These are phyloP conservation scores for Ogataea trehaloabstinens DNA, from an alignment of 805 yeast species.

Conservation along the genomic window DNA sequence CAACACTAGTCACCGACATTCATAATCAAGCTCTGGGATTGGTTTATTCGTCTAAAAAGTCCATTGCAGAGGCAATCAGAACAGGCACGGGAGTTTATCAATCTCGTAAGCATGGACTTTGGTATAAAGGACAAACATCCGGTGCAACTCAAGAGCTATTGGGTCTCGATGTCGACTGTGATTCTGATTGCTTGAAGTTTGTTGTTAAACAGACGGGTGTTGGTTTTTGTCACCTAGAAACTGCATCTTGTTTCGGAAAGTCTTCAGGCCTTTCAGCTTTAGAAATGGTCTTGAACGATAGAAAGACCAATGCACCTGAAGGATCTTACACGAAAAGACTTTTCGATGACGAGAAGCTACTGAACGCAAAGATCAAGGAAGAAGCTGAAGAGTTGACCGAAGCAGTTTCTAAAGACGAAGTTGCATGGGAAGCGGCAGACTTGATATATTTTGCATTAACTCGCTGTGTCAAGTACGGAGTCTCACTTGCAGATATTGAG, in stretches of 20 bases:
- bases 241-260: conserved; percentile 77
- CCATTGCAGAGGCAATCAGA: conserved; percentile 77
- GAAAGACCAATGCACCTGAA: conserved; percentile 71
- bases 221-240: conserved; percentile 90
- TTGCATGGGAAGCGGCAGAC: conserved; percentile 98
- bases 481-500: conserved; percentile 77
- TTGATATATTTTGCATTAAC: conserved; percentile 57
- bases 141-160: conserved; percentile 87
- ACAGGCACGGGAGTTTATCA: conserved; percentile 89
- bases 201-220: conserved; percentile 80
- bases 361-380: conserved; percentile 87
- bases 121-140: conserved; percentile 96
- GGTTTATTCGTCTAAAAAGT: conserved; percentile 84
- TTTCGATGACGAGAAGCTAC: conserved; percentile 70
- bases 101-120: conserved; percentile 86
- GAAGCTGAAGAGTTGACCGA: conserved; percentile 95
- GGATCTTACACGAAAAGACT: conserved; percentile 94
- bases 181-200: conserved; percentile 85
- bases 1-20: conserved; percentile 76
- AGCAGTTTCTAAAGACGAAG: conserved; percentile 62
- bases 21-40: conserved; percentile 78
- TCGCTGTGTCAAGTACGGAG: conserved; percentile 67
- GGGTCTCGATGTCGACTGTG: conserved; percentile 78
- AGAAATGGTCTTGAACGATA: conserved; percentile 61
- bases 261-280: conserved; percentile 65